phyloP scores from a whole-genome alignment of 768 basidiomycete genomes.

The Pulveroboletus frians region DNA sequence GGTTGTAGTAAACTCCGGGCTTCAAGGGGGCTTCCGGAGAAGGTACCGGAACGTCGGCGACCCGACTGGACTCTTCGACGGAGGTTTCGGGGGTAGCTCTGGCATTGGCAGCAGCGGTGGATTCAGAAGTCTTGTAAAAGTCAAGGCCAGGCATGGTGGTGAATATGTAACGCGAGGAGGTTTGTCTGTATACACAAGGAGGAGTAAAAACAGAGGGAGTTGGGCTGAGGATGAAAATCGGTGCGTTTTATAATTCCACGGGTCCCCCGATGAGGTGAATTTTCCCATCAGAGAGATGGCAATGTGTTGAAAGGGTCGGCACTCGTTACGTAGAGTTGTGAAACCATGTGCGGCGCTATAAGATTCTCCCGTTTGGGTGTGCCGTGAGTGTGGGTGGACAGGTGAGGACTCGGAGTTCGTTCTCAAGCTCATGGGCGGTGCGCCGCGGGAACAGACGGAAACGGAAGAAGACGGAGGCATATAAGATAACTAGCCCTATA shows the following conservation, averaged over 20 bases:
- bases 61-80: neutral
- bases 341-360: slow-evolving; percentile 8
- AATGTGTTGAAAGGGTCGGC: slow-evolving; percentile 20
- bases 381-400: neutral
- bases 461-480: slow-evolving; percentile 1
- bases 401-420: slow-evolving; percentile 1
- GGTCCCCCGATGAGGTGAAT: slow-evolving; percentile 9
- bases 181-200: slow-evolving; percentile 19
- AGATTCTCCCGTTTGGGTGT: slow-evolving; percentile 7
- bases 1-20: slow-evolving; percentile 49
- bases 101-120: neutral
- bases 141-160: slow-evolving; percentile 32
- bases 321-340: slow-evolving; percentile 21
- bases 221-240: neutral
- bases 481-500: neutral
- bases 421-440: neutral
- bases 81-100: slow-evolving; percentile 4
- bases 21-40: slow-evolving; percentile 12
- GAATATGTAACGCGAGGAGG: slow-evolving; percentile 5
- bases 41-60: neutral
- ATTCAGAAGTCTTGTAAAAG: slow-evolving; percentile 24
- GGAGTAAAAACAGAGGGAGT: slow-evolving; percentile 12
- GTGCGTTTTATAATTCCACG: slow-evolving; percentile 19
- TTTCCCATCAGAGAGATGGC: slow-evolving; percentile 8
- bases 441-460: slow-evolving; percentile 25